A percentile compares a stretch with the other conserved stretches of the same genome.
Evolutionary conservation across 2,329 filamentous ascomycete genomes (phyloP).

Genomic region (Ophiocordyceps australis): DNA sequence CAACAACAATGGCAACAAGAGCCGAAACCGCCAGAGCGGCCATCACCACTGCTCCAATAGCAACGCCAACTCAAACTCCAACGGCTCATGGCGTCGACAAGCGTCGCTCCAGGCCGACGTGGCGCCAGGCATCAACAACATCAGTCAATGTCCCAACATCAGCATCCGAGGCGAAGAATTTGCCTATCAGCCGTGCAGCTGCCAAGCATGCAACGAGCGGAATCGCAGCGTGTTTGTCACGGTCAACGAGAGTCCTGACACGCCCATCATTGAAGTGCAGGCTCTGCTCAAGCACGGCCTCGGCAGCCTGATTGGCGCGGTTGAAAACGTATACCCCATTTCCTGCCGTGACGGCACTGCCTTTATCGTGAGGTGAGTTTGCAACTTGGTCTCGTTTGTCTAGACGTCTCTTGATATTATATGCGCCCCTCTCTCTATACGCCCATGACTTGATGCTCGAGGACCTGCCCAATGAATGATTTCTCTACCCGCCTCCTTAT

Average conservation of each 20-base stretch:
- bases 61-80: not conserved
- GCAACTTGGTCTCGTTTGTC: not conserved
- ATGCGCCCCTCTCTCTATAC: too few relatives aligned
- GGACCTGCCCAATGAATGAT: too few relatives aligned
- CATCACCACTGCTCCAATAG: too few relatives aligned
- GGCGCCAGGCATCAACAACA: too few relatives aligned
- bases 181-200: slow-evolving; percentile 12
- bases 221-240: slow-evolving; percentile 14
- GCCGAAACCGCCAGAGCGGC: too few relatives aligned
- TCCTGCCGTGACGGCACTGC: slow-evolving; percentile 1
- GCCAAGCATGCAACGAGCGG: slow-evolving; percentile 8
- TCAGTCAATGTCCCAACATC: not conserved
- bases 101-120: slow-evolving; percentile 1
- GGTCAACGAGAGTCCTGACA: slow-evolving; percentile 3
- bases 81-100: not conserved
- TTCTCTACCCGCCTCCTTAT: too few relatives aligned
- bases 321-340: slow-evolving; percentile 10
- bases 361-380: slow-evolving; percentile 11
- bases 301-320: slow-evolving; percentile 9
- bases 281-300: slow-evolving; percentile 12
- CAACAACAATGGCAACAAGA: too few relatives aligned
- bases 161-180: slow-evolving; percentile 1
- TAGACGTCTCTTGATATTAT: too few relatives aligned
- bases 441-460: too few relatives aligned
- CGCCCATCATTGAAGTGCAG: slow-evolving; percentile 6